Percentiles rank a stretch among this genome's conserved stretches.
These are phyloP conservation scores for Stagonosporopsis vannaccii DNA, from an alignment of 2,329 filamentous ascomycete genomes.

Conservation along the genomic window DNA sequence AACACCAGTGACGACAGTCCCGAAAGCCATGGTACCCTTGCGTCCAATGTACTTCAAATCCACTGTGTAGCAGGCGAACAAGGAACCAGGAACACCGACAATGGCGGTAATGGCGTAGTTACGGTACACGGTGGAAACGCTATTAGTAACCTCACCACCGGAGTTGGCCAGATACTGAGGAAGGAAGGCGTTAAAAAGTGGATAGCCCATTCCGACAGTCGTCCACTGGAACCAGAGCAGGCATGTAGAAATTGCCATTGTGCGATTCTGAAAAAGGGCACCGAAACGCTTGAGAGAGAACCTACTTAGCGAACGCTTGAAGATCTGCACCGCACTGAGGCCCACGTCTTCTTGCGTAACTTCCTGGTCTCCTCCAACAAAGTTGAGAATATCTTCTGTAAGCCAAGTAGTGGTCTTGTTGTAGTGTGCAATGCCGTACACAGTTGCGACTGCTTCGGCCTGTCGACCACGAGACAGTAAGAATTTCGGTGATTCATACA, in stretches of 20 bases:
- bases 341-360: slow-evolving; percentile 46
- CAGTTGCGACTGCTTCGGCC: slow-evolving; percentile 77
- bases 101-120: slow-evolving; percentile 84
- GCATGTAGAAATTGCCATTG: slow-evolving; percentile 57
- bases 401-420: slow-evolving; percentile 65
- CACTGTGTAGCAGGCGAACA: slow-evolving; percentile 78
- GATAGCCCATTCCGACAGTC: slow-evolving; percentile 84
- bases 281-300: slow-evolving; percentile 73
- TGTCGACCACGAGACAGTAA: slow-evolving; percentile 79
- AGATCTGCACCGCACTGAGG: slow-evolving; percentile 56
- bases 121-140: slow-evolving; percentile 65
- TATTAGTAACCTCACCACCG: slow-evolving; percentile 39
- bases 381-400: slow-evolving; percentile 71
- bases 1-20: slow-evolving; percentile 70
- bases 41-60: slow-evolving; percentile 75
- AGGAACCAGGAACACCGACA: slow-evolving; percentile 77
- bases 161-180: slow-evolving; percentile 79
- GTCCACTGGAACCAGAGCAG: slow-evolving; percentile 81
- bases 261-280: slow-evolving; percentile 65
- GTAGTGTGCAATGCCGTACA: slow-evolving; percentile 78
- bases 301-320: slow-evolving; percentile 67
- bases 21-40: slow-evolving; percentile 73
- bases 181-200: slow-evolving; percentile 89
- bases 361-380: slow-evolving; percentile 59
- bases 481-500: slow-evolving; percentile 87